Base-by-base conservation (phyloP, 305 asterid genomes). In the Fraxinus platypoda region DNA sequence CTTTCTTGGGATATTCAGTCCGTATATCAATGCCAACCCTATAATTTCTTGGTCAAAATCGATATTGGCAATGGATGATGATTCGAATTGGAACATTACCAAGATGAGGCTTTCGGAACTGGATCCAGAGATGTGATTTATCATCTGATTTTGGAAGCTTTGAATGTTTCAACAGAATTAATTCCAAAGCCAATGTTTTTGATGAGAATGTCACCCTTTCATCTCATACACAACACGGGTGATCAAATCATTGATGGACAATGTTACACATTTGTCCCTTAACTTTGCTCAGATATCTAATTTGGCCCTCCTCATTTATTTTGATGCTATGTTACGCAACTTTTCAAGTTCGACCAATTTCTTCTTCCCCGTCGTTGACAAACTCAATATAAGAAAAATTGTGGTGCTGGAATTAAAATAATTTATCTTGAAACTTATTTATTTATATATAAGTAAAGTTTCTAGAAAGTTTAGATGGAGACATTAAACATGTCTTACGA, bases 1-100 rank as follows among this genome's bases (percentile, higher is more conserved):
- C 94, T 92, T 57, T 89, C 93, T 3, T 93, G 97, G 95, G 98
- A 95, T 74, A 92, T 95, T 86, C 87, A 97, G 70, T 95, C 98
- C 57, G 83, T 91, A 46, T 89, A 98, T 71, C 99, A 94, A 88
- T 84, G 95, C 78, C 93, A 87, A 23, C 89, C 92, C 31, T 92
- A 87, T 81, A 82, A 86, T 66, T 71, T 35, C 43, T 2, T 2
- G 13, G 23, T 6, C 35, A 59, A 77, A 80, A 70, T 77, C 2
- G 86, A 85, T 57, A 77, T 33, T 33, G 80, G 26, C 76, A 49
- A 73, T 17, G 12, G 68, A 74, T 0, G 80, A 79, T 8, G 35
- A 37, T 62, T 54, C 76, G 7, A 66, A 4, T 33, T 77, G 35
- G 89, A 78, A 76, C 80, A 79, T 41, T 43, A 28, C 41, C 81